phyloP scores from a whole-genome alignment of 768 basidiomycete species.

The Termitomyces sp. region DNA sequence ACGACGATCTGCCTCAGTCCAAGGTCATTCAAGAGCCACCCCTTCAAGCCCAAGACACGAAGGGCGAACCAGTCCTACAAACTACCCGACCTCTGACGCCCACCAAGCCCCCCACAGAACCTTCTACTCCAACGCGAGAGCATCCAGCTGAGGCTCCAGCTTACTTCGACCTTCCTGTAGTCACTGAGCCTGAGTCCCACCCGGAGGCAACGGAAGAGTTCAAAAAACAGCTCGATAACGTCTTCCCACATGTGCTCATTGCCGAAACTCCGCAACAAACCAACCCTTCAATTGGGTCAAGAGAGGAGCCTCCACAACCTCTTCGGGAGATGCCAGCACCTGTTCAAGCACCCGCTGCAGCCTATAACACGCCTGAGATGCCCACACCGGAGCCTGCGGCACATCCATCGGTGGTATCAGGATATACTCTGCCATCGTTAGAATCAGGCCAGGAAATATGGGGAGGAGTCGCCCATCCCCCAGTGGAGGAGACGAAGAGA shows the following conservation, averaged over 20 bases:
- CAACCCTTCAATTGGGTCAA: too few species aligned
- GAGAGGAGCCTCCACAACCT: neutral
- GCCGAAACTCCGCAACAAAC: neutral
- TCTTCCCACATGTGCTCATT: neutral
- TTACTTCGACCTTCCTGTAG: neutral
- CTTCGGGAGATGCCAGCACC: neutral
- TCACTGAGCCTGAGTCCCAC: neutral
- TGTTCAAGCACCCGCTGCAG: neutral
- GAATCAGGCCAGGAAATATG: slow-evolving; percentile 16
- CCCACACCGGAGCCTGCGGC: slow-evolving; percentile 7
- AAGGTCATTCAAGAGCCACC: neutral
- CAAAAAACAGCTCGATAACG: neutral
- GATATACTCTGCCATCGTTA: slow-evolving; percentile 8
- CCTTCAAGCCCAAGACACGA: neutral
- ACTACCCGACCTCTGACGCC: neutral
- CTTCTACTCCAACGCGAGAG: neutral
- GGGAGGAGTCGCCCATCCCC: slow-evolving; percentile 6
- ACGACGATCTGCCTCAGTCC: neutral
- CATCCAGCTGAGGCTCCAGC: neutral
- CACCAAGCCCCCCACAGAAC: neutral
- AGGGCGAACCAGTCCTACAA: neutral
- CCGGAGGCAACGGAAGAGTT: neutral
- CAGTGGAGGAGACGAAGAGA: slow-evolving; percentile 3
- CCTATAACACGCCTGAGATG: slow-evolving; percentile 1
- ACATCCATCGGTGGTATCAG: neutral